Conservation (phyloP, 139 green algal genomes). For the Limnomonas spitsbergensis region DNA sequence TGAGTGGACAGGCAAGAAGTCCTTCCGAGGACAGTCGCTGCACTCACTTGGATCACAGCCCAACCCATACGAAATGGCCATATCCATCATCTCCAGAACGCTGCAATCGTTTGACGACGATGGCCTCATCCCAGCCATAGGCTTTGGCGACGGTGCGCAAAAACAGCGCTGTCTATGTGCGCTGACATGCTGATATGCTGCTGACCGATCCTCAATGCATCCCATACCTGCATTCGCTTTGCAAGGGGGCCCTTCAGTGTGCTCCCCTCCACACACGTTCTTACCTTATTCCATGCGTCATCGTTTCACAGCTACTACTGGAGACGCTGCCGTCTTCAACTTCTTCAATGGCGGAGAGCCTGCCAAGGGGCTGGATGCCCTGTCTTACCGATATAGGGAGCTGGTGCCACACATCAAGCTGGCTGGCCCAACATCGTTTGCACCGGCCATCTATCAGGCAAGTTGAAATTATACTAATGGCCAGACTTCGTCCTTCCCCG, state of each 20-base stretch:
- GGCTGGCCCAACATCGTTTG: slow-evolving; percentile 73
- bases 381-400: slow-evolving; percentile 10
- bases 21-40: background rate
- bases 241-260: too few relatives aligned
- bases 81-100: slow-evolving; percentile 6
- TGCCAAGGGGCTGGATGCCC: background rate
- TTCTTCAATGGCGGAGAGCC: slow-evolving; percentile 7
- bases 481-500: too few relatives aligned
- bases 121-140: slow-evolving; percentile 63
- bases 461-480: too few relatives aligned
- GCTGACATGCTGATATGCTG: too few relatives aligned
- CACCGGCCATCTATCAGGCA: slow-evolving; percentile 62
- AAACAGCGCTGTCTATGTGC: background rate
- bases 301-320: slow-evolving; percentile 19
- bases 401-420: slow-evolving; percentile 4
- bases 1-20: slow-evolving; percentile 53
- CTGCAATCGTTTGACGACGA: slow-evolving; percentile 72
- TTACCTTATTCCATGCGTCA: too few relatives aligned
- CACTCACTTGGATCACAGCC: background rate
- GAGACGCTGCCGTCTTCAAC: slow-evolving; percentile 2
- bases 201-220: too few relatives aligned
- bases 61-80: slow-evolving; percentile 6
- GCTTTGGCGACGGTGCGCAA: slow-evolving; percentile 56
- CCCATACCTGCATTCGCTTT: too few relatives aligned
- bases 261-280: too few relatives aligned